Conservation (phyloP, 805 yeast species). For the Jamesozyma rosinii region DNA sequence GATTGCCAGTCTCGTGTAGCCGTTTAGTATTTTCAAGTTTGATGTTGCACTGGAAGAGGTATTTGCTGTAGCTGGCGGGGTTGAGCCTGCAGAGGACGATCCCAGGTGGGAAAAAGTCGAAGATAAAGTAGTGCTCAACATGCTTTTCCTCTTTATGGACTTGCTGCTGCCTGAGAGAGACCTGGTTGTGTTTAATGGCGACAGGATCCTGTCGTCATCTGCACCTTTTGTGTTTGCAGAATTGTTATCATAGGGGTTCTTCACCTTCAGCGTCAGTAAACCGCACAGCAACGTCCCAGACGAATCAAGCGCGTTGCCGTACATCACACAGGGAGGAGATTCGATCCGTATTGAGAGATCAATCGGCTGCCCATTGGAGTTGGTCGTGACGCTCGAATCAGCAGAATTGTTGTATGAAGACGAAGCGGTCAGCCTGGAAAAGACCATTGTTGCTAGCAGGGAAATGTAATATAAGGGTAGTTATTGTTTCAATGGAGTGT, state of each 20-base stretch:
- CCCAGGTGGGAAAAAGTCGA: constrained; percentile 21
- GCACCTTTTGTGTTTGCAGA: background rate
- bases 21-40: constrained; percentile 9
- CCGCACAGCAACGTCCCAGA: constrained; percentile 86
- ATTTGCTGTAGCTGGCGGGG: constrained; percentile 5
- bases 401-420: background rate
- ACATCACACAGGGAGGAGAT: constrained; percentile 82
- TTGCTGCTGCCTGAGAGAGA: constrained; percentile 14
- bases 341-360: constrained; percentile 59
- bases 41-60: background rate
- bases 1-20: constrained; percentile 40
- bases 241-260: constrained; percentile 20
- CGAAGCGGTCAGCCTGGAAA: constrained; percentile 3
- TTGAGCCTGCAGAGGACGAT: constrained; percentile 8
- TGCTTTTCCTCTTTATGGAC: constrained; percentile 9
- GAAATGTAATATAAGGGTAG: too few relatives aligned
- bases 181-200: constrained; percentile 7
- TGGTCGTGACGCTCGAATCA: background rate
- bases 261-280: constrained; percentile 49
- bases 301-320: constrained; percentile 68
- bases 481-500: too few relatives aligned
- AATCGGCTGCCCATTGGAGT: constrained; percentile 26
- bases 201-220: background rate
- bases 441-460: constrained; percentile 3
- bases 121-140: constrained; percentile 12